Evolutionary conservation across 768 basidiomycete species (phyloP), one percentile per base, ranked within the genome.

Genomic region (Naganishia kalamii): DNA sequence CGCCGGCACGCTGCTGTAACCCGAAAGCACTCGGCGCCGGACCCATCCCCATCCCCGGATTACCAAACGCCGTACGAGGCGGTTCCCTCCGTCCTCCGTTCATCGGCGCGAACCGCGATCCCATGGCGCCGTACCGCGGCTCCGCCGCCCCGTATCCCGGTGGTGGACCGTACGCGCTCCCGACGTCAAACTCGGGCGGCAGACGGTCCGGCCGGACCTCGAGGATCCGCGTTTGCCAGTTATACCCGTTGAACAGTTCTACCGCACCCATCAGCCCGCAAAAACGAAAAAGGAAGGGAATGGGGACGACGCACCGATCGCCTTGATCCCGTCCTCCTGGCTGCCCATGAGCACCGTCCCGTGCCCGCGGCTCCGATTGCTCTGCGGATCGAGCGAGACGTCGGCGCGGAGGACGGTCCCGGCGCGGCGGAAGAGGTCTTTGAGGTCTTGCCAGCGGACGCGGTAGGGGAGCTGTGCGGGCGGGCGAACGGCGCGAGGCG

Each of bases 401-500:
- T 87, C 85, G 43, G 92, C 87, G 52, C 88, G 83, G 40, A 90
- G 80, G 68, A 93, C 86, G 30, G 89, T 96, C 44, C 96, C 96
- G 6, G 94, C 90, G 69, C 90, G 88, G 40, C 94, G 86, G 79
- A 99, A 97, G 60, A 99, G 85, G 77, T 99, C 94, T 72, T 99
- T 98, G 68, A 99, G 84, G 80, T 99, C 96, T 81, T 99, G 96
- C 96, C 96, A 99, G 62, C 96, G 86, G 41, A 97, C 93, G 67
- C 94, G 84, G 79, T 94, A 98, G 0, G 96, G 96, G 27, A 99
- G 85, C 92, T 93, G 65, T 32, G 47, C 47, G 47, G 27, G 47
- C n/a, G n/a, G 10, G 47, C 8, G n/a, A n/a, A n/a, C n/a, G n/a
- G n/a, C n/a, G n/a, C n/a, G n/a, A n/a, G n/a, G n/a, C n/a, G n/a